These are phyloP conservation scores for Trametes coccinea DNA, from an alignment of 768 basidiomycete species.

Conservation along the genomic window DNA sequence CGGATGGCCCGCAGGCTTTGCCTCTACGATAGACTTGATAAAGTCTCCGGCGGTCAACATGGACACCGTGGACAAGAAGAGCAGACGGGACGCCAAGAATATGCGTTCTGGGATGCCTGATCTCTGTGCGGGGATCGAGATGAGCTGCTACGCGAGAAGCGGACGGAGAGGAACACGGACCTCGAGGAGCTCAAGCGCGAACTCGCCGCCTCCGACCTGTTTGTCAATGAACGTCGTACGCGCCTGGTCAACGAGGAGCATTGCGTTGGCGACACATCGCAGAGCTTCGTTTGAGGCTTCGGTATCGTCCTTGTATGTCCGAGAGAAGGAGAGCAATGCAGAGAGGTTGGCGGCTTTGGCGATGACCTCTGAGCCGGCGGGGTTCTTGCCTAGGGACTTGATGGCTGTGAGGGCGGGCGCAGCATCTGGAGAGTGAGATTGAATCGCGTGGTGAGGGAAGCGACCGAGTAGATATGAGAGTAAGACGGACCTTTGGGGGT, in stretches of 20 bases:
- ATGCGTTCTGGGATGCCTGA: constrained; percentile 59
- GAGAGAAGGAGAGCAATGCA: constrained; percentile 52
- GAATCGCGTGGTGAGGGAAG: constrained; percentile 2
- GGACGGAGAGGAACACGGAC: constrained; percentile 37
- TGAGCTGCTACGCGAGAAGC: constrained; percentile 13
- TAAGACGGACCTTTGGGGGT: constrained; percentile 53
- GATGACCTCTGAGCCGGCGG: constrained; percentile 64
- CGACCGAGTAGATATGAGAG: neutral
- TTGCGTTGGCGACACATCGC: constrained; percentile 75
- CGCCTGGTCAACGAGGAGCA: constrained; percentile 66
- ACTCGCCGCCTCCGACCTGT: constrained; percentile 64
- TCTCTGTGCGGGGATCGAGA: constrained; percentile 47
- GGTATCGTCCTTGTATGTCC: constrained; percentile 53
- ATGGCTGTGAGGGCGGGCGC: constrained; percentile 66
- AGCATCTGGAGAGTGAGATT: constrained; percentile 49
- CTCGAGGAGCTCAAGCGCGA: constrained; percentile 57
- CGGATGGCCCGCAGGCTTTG: constrained; percentile 50
- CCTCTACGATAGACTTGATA: constrained; percentile 64
- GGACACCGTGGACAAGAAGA: constrained; percentile 71
- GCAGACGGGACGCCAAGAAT: constrained; percentile 73
- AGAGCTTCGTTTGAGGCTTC: constrained; percentile 71
- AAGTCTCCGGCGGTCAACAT: constrained; percentile 44
- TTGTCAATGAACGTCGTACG: constrained; percentile 56
- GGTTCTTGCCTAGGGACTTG: constrained; percentile 74
- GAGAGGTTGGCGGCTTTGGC: constrained; percentile 56